A percentile compares a stretch with the other conserved stretches of the same genome.
phyloP scores from a whole-genome alignment of 2,329 filamentous ascomycete species.

The Ceratocystiopsis sp. region DNA sequence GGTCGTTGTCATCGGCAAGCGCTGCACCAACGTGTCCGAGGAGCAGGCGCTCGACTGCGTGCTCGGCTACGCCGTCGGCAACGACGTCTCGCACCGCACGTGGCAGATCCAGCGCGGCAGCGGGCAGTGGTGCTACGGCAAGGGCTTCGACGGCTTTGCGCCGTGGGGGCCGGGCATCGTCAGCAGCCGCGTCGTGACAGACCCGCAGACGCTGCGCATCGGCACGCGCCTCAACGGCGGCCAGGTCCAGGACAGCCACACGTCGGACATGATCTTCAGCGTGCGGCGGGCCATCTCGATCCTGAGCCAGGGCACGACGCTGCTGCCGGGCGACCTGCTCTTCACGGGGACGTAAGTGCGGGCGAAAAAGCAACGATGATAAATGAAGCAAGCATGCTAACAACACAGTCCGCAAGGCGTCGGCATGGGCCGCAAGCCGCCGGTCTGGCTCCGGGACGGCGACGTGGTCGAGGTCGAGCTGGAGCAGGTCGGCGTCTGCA shows the following conservation, averaged over 20 bases:
- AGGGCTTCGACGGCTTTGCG: slow-evolving; percentile 62
- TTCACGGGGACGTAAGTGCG: slow-evolving; percentile 38
- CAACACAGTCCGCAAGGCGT: slow-evolving; percentile 40
- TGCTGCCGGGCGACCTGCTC: slow-evolving; percentile 47
- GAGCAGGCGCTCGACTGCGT: slow-evolving; percentile 52
- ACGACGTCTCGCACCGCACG: slow-evolving; percentile 67
- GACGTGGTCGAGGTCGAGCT: slow-evolving; percentile 53
- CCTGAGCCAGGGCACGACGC: slow-evolving; percentile 42
- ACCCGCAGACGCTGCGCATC: slow-evolving; percentile 40
- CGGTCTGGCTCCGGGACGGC: slow-evolving; percentile 51
- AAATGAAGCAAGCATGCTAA: no score
- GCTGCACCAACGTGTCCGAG: slow-evolving; percentile 47
- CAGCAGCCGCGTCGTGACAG: slow-evolving; percentile 31
- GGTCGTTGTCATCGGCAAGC: slow-evolving; percentile 53
- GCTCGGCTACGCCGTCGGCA: slow-evolving; percentile 57
- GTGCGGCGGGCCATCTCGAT: slow-evolving; percentile 42
- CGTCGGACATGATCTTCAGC: slow-evolving; percentile 46
- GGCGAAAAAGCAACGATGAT: slow-evolving; percentile 13
- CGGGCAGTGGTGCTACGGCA: slow-evolving; percentile 54
- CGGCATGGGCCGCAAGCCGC: slow-evolving; percentile 50
- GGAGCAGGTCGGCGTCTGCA: slow-evolving; percentile 46
- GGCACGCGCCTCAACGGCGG: slow-evolving; percentile 42
- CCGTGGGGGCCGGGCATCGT: slow-evolving; percentile 59
- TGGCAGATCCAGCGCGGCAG: slow-evolving; percentile 55
- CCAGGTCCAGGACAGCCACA: slow-evolving; percentile 38